A percentile compares a stretch with the other conserved stretches of the same genome.
phyloP scores from a whole-genome alignment of 805 yeast genomes.

The Maudiozyma bulderi region DNA sequence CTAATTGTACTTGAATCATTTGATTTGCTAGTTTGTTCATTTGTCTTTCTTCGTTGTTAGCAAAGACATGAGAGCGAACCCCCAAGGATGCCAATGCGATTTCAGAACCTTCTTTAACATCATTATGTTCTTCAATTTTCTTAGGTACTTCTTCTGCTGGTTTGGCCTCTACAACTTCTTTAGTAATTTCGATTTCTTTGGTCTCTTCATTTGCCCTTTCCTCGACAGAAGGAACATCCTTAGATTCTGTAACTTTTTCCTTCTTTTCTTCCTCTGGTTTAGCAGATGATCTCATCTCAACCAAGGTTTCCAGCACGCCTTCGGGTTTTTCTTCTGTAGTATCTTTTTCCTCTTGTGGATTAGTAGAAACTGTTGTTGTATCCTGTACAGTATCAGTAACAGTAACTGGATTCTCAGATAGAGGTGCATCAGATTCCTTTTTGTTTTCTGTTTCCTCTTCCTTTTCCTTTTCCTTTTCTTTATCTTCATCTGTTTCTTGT shows the following conservation, averaged over 20 bases:
- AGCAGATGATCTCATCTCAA: neutral
- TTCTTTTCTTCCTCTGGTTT: neutral
- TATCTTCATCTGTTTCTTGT: neutral
- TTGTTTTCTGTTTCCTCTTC: neutral
- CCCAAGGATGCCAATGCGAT: slow-evolving; percentile 71
- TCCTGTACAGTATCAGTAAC: no score
- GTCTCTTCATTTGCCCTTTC: neutral
- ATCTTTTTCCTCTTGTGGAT: neutral
- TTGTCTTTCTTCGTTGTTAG: slow-evolving; percentile 71
- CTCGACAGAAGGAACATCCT: neutral
- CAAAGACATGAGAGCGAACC: slow-evolving; percentile 69
- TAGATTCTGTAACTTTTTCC: neutral
- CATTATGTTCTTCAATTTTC: neutral
- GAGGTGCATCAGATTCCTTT: neutral
- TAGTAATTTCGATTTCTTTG: neutral
- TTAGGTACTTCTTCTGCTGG: neutral
- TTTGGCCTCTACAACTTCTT: neutral
- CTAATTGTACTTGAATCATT: slow-evolving; percentile 52
- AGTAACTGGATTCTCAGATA: neutral
- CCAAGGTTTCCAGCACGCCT: neutral
- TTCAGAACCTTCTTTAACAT: slow-evolving; percentile 46
- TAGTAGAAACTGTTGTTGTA: no score
- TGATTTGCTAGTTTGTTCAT: slow-evolving; percentile 49
- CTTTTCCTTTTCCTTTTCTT: neutral
- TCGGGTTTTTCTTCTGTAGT: neutral